A percentile compares a stretch with the other conserved stretches of the same genome.
These are phyloP conservation scores for Coniochaeta ligniaria DNA, from an alignment of 2,329 filamentous ascomycete species.

Conservation along the genomic window DNA sequence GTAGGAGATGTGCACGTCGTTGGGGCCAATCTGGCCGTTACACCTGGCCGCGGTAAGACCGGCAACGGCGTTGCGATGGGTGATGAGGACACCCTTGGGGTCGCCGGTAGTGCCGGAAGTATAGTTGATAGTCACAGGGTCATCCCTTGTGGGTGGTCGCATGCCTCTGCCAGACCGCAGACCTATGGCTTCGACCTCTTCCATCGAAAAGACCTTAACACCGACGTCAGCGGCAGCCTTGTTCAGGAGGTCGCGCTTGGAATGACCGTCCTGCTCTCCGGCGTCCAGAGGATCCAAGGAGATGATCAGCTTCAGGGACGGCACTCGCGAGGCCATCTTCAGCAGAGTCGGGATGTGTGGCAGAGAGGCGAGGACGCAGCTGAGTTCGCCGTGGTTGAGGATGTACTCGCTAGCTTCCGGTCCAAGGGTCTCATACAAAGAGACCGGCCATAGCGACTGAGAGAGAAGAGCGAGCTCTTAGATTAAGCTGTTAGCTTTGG, in stretches of 20 bases:
- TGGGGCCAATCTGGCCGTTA: conserved; percentile 38
- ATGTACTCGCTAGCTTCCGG: conserved; percentile 91
- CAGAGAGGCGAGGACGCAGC: conserved; percentile 70
- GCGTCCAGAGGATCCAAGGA: conserved; percentile 76
- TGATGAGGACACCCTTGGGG: conserved; percentile 78
- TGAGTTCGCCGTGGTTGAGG: conserved; percentile 78
- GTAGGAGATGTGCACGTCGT: conserved; percentile 73
- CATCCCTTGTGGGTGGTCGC: conserved; percentile 64
- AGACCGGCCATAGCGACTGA: conserved; percentile 82
- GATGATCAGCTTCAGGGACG: conserved; percentile 79
- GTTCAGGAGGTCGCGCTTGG: conserved; percentile 73
- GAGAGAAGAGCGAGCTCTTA: conserved; percentile 79
- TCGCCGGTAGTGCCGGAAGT: conserved; percentile 79
- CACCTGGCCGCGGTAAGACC: conserved; percentile 57
- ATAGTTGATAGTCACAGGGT: conserved; percentile 86
- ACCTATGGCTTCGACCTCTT: conserved; percentile 76
- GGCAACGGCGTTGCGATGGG: conserved; percentile 73
- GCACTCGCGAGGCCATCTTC: conserved; percentile 69
- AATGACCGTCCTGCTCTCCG: conserved; percentile 68
- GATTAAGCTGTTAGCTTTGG: not conserved
- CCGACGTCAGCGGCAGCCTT: conserved; percentile 67
- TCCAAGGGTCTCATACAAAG: conserved; percentile 92
- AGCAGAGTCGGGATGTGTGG: conserved; percentile 75
- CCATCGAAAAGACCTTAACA: conserved; percentile 71
- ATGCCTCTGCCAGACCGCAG: conserved; percentile 60